Evolutionary conservation across 257 asterid genomes (phyloP).

Genomic region (Fraxinus americana): DNA sequence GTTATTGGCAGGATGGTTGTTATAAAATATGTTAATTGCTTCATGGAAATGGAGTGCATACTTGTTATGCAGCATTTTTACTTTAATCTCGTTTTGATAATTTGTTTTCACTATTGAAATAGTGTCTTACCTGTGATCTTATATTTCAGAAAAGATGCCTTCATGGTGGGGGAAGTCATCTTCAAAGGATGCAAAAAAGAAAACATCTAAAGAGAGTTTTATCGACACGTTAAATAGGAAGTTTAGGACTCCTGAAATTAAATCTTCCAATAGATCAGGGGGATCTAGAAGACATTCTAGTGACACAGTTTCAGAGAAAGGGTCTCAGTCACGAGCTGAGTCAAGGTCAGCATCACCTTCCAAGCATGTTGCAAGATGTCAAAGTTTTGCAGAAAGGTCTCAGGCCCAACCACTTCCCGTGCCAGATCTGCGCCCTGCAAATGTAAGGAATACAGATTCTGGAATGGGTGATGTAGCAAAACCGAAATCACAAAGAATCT

Average conservation of each 20-base stretch:
- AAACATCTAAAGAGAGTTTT: conserved; percentile 74
- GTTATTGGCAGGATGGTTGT: background rate
- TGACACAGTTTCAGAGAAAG: conserved; percentile 75
- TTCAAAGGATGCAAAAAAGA: conserved; percentile 84
- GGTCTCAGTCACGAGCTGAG: conserved; percentile 69
- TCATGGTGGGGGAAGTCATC: conserved; percentile 95
- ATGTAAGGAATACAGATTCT: conserved; percentile 59
- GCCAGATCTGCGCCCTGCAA: conserved; percentile 59
- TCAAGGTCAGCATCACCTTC: conserved; percentile 90
- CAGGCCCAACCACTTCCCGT: conserved; percentile 90
- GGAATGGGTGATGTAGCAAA: conserved; percentile 62
- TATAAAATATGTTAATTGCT: background rate
- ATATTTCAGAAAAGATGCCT: conserved; percentile 77
- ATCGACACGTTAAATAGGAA: conserved; percentile 79
- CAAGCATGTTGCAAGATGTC: conserved; percentile 82
- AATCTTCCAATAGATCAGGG: conserved; percentile 70
- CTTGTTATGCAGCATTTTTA: background rate
- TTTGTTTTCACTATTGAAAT: conserved; percentile 19
- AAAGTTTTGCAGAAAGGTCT: conserved; percentile 86
- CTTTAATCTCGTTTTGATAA: too few species aligned
- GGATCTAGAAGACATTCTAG: conserved; percentile 71
- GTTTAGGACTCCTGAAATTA: conserved; percentile 76
- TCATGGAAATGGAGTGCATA: background rate
- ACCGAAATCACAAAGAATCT: conserved; percentile 53
- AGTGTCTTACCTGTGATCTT: conserved; percentile 15